Evolutionary conservation across 1,284 basidiomycete species (phyloP).

Genomic region (Irpex lacteus): DNA sequence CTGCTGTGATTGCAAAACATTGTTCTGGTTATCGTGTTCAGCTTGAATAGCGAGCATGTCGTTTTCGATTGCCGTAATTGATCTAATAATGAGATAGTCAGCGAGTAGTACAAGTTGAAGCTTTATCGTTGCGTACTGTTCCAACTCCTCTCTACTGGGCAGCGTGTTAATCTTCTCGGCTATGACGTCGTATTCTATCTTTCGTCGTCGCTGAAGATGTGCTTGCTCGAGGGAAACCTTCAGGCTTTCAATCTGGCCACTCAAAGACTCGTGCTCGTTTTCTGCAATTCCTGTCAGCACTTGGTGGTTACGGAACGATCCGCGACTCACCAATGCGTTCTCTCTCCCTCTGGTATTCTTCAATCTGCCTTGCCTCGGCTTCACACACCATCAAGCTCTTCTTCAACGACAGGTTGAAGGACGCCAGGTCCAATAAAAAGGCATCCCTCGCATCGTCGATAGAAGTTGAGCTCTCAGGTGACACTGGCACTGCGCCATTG

Average conservation of each 20-base stretch:
- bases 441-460: constrained; percentile 73
- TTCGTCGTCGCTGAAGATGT: constrained; percentile 66
- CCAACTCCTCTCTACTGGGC: constrained; percentile 70
- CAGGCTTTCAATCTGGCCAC: constrained; percentile 70
- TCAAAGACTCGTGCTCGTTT: constrained; percentile 62
- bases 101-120: background rate
- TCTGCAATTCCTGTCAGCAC: constrained; percentile 38
- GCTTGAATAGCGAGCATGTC: constrained; percentile 71
- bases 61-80: constrained; percentile 67
- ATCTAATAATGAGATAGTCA: constrained; percentile 37
- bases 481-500: constrained; percentile 40
- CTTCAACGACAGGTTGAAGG: constrained; percentile 69
- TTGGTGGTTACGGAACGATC: background rate
- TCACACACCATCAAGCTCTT: constrained; percentile 79
- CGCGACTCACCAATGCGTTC: constrained; percentile 59
- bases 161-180: constrained; percentile 80
- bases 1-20: constrained; percentile 65
- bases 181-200: constrained; percentile 81
- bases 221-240: constrained; percentile 74
- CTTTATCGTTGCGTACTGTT: constrained; percentile 45
- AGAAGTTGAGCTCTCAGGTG: constrained; percentile 34
- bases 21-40: constrained; percentile 71
- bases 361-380: constrained; percentile 76
- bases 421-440: constrained; percentile 70
- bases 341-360: constrained; percentile 72